Percentiles rank a stretch among this genome's conserved stretches.
Conservation (phyloP, 1,284 basidiomycete species). For the Apiotrichum sp. region DNA sequence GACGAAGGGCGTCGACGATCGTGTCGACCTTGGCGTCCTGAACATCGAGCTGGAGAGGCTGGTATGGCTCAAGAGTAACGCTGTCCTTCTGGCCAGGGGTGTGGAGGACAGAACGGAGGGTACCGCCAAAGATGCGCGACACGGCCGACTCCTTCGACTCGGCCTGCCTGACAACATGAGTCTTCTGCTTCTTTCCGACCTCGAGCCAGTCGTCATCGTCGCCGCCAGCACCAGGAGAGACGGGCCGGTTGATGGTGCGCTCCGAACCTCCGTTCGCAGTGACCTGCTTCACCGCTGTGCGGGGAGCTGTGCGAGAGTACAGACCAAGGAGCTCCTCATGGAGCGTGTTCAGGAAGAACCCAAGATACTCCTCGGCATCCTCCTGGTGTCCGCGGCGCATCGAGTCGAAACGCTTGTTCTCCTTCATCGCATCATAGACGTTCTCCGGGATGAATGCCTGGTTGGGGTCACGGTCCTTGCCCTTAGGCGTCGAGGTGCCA, state of each 20-base stretch:
- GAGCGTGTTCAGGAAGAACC: constrained; percentile 89
- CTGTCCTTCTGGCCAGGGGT: constrained; percentile 79
- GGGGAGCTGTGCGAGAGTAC: constrained; percentile 43
- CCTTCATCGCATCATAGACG: constrained; percentile 93
- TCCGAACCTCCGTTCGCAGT: constrained; percentile 26
- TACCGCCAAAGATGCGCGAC: constrained; percentile 87
- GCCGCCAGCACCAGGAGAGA: constrained; percentile 38
- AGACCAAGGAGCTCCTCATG: constrained; percentile 84
- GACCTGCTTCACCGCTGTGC: constrained; percentile 18
- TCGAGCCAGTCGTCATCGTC: constrained; percentile 66
- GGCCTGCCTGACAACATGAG: constrained; percentile 71
- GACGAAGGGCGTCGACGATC: constrained; percentile 74
- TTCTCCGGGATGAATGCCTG: constrained; percentile 79
- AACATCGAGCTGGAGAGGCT: constrained; percentile 82
- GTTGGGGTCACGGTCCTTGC: constrained; percentile 23
- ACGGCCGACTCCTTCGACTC: constrained; percentile 80
- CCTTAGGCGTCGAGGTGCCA: constrained; percentile 24
- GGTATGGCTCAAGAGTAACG: constrained; percentile 86
- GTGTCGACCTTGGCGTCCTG: constrained; percentile 70
- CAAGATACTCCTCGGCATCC: constrained; percentile 98
- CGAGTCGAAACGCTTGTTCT: constrained; percentile 86
- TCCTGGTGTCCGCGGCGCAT: constrained; percentile 96
- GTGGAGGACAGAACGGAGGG: constrained; percentile 77
- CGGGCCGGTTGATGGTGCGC: constrained; percentile 39
- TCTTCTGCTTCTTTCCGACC: constrained; percentile 83